phyloP scores from a whole-genome alignment of 148 eudicot genomes.

The Selenicereus undatus region DNA sequence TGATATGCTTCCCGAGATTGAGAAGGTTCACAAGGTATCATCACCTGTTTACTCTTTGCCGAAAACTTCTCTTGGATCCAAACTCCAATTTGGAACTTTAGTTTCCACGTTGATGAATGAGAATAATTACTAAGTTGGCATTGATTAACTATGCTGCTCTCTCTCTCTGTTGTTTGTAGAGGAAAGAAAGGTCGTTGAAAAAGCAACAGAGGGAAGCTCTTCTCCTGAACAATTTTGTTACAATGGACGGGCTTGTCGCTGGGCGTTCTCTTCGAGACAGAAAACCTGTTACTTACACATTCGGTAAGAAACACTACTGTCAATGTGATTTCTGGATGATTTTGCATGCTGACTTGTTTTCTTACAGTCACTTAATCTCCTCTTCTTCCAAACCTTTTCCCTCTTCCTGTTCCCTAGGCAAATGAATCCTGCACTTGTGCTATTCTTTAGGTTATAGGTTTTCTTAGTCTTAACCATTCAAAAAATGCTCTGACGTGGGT shows the following conservation, averaged over 20 bases:
- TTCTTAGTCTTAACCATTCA: neutral
- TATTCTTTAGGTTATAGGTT: neutral
- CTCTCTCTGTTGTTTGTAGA: constrained; percentile 30
- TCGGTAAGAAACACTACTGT: constrained; percentile 48
- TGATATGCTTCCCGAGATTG: constrained; percentile 91
- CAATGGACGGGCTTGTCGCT: constrained; percentile 66
- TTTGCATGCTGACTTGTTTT: constrained; percentile 6
- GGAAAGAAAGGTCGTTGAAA: constrained; percentile 77
- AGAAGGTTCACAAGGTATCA: constrained; percentile 84
- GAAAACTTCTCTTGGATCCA: neutral
- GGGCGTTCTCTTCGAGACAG: constrained; percentile 96
- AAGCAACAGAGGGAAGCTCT: constrained; percentile 95
- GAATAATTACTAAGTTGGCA: neutral
- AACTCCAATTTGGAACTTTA: constrained; percentile 2
- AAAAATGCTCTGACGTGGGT: neutral
- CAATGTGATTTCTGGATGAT: neutral
- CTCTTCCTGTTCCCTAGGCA: neutral
- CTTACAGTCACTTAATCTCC: neutral
- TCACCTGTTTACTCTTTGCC: constrained; percentile 9
- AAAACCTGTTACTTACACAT: constrained; percentile 92
- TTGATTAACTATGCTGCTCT: neutral
- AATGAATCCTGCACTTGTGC: neutral
- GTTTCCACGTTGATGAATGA: constrained; percentile 3
- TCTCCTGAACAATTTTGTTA: constrained; percentile 66
- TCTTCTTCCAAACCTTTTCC: neutral